Evolutionary conservation across 2,329 filamentous ascomycete genomes (phyloP), one percentile per base, ranked within the genome.

Genomic region (Botrytis deweyae): DNA sequence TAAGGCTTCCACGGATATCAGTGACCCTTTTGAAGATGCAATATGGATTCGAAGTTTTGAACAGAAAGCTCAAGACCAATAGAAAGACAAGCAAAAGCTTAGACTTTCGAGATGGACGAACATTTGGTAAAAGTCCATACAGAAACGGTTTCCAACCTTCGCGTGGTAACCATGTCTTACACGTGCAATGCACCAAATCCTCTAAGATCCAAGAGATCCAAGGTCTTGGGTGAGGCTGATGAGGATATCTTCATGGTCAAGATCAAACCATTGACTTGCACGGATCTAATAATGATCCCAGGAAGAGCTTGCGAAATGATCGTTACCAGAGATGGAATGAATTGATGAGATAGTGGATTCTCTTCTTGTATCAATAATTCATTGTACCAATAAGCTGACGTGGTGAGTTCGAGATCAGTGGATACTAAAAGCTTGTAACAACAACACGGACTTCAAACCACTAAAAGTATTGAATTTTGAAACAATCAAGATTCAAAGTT

Each of bases 361-460:
- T 5, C 61, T 38, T 42, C 61, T 22, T n/a, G 20, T 36, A 66
- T 38, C 12, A 7, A 18, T 29, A 38, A 38, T 52, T 25, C 29
- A 38, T 49, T 66, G 12, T 49, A 36, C 44, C 44, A 52, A 66
- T 38, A n/a, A 38, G 64, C 64, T 66, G 44, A 52, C 14, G 44
- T 5, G 20, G 20, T 49, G 25, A 66, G 22, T 42, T 66, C 33
- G 61, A 72, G 33, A 36, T 58, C 69, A 63, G 10, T 52, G 42
- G 22, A 29, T 58, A 49, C 36, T 36, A 29, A 42, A 65, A n/a
- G 29, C 42, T 72, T 72, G 61, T 65, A 55, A 70, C 65, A 38
- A 70, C 67, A 38, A 71, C 36, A 66, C 70, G 33, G 44, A 74
- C 71, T 74, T 73, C 69, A 38, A 69, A 74, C 42, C 49, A 58